phyloP scores from a whole-genome alignment of 331 rosid species.

The Stylosanthes scabra region DNA sequence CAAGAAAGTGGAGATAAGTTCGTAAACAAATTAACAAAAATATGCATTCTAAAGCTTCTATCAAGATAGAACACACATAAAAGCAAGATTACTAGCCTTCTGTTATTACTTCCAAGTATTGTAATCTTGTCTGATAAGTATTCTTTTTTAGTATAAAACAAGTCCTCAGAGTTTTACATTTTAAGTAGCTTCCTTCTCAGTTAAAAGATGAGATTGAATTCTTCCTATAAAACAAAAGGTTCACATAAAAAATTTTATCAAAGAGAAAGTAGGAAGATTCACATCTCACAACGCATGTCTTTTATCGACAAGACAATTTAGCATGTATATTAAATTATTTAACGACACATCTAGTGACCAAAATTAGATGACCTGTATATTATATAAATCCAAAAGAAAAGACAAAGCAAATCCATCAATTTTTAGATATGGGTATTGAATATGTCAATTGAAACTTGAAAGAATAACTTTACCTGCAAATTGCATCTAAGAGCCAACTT shows the following conservation, averaged over 20 bases:
- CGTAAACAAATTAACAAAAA: not conserved
- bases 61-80: not conserved
- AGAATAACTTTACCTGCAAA: constrained; percentile 69
- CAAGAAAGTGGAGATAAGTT: constrained; percentile 21
- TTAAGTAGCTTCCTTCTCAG: not conserved
- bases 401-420: not conserved
- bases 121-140: not conserved
- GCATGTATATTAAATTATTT: not conserved
- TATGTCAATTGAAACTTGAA: constrained; percentile 29
- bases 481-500: constrained; percentile 76
- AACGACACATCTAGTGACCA: not conserved
- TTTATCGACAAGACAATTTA: constrained; percentile 8
- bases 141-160: not conserved
- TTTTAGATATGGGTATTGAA: constrained; percentile 24
- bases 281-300: constrained; percentile 1
- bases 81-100: constrained; percentile 13
- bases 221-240: not conserved
- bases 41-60: constrained; percentile 11
- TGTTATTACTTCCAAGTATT: constrained; percentile 8
- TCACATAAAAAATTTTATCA: not conserved
- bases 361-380: constrained; percentile 20
- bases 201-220: not conserved
- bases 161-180: not conserved
- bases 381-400: constrained; percentile 13
- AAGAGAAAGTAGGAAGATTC: constrained; percentile 7